Evolutionary conservation across 208 protist genomes (phyloP), one percentile per base, ranked within the genome.

Genomic region (Trypanosoma conorhini): DNA sequence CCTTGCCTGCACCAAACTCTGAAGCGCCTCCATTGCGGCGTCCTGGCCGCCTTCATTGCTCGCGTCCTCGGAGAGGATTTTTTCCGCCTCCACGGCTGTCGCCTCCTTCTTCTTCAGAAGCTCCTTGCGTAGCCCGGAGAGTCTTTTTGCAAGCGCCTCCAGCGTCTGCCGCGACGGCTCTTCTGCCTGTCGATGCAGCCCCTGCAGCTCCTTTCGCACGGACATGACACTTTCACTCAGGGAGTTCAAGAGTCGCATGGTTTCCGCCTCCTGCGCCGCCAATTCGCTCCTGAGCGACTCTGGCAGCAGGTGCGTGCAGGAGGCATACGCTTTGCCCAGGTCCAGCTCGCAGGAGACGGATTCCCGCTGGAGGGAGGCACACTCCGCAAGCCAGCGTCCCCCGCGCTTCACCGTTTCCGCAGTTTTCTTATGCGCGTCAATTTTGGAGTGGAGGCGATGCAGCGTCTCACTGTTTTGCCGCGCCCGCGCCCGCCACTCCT

Each of bases 401-500:
- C n/a, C 57, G 10, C 57, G 72, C 24, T 24, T 72, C 31, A 50
- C 48, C 3, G 19, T 42, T 28, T 61, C 60, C 3, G 56, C 50
- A 17, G 50, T 70, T 30, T 73, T 85, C 54, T 78, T 84, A 5
- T 87, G 85, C 21, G 51, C 55, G 17, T 65, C 65, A 33, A 85
- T 82, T 54, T 82, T 87, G 5, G 58, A 64, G 42, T 61, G 50
- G 33, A 87, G 70, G 4, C 30, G 62, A 24, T 33, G 64, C 19
- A 78, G 72, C 28, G 60, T 80, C 51, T 80, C 38, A 19, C 65
- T 57, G 33, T 74, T 73, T 51, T 66, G 3, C 26, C 44, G 68
- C 17, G 65, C 72, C 54, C 52, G 78, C 51, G 62, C 56, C 46
- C 69, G 77, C 85, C 85, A 89, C 50, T 81, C 73, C n/a, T 72